These are phyloP conservation scores for Phytophthora parvispora DNA, from an alignment of 352 stramenopile species.

Conservation along the genomic window DNA sequence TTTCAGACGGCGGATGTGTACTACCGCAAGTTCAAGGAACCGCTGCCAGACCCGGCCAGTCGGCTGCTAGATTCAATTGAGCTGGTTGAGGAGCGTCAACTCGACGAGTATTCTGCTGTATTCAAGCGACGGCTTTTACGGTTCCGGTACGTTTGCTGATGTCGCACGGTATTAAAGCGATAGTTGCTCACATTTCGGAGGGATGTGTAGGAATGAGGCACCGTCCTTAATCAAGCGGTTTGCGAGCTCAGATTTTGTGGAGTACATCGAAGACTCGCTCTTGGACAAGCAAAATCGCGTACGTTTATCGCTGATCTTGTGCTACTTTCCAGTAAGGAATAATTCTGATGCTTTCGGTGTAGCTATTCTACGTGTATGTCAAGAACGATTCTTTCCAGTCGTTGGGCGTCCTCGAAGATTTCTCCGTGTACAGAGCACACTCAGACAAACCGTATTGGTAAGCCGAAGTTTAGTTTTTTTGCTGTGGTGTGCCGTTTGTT, in stretches of 20 bases:
- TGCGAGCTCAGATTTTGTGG: conserved; percentile 72
- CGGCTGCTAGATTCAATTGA: conserved; percentile 56
- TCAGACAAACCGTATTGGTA: conserved; percentile 56
- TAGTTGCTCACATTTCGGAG: too few relatives aligned
- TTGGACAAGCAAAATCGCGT: conserved; percentile 81
- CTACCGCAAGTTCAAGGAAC: conserved; percentile 87
- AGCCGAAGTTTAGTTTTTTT: neutral
- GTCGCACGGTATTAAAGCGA: too few relatives aligned
- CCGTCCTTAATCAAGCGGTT: conserved; percentile 87
- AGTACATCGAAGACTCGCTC: conserved; percentile 84
- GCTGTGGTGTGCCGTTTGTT: neutral
- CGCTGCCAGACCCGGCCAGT: conserved; percentile 69
- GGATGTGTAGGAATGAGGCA: conserved; percentile 70
- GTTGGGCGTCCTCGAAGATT: conserved; percentile 80
- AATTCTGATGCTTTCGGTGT: neutral
- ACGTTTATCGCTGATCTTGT: conserved; percentile 18
- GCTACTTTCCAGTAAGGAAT: neutral
- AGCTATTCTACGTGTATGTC: conserved; percentile 87
- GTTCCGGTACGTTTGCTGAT: conserved; percentile 45
- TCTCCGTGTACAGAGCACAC: conserved; percentile 61
- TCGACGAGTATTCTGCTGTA: conserved; percentile 68
- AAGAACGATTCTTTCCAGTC: conserved; percentile 80
- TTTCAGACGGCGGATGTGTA: conserved; percentile 70
- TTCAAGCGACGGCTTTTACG: conserved; percentile 70
- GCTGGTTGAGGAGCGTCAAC: conserved; percentile 52